Percentiles rank a stretch among this genome's conserved stretches.
Conservation (phyloP, 2,329 filamentous ascomycete species). For the Monilinia fructicola region DNA sequence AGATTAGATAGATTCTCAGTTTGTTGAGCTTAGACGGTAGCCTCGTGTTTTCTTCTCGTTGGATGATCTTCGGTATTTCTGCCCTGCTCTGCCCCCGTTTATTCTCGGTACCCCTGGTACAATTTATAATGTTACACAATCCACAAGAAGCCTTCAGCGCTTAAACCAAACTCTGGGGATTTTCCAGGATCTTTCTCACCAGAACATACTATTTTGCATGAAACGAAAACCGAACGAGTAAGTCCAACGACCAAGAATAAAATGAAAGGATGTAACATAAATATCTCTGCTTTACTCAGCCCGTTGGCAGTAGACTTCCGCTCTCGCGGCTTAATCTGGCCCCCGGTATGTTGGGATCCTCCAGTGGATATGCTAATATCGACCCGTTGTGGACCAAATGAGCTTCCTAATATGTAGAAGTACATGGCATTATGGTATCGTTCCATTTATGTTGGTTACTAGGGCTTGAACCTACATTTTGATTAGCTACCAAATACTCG, state of each 20-base stretch:
- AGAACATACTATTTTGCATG: background rate
- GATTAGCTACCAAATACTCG: constrained; percentile 11
- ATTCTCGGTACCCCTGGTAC: background rate
- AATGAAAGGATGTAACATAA: constrained; percentile 9
- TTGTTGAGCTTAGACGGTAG: background rate
- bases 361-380: background rate
- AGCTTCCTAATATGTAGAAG: constrained; percentile 19
- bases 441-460: constrained; percentile 19
- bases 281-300: constrained; percentile 11
- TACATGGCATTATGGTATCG: background rate
- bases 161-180: constrained; percentile 22
- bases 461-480: background rate
- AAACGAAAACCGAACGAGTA: background rate
- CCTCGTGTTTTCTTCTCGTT: constrained; percentile 13
- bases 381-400: background rate
- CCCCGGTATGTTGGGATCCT: constrained; percentile 4
- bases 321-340: background rate
- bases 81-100: constrained; percentile 5
- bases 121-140: constrained; percentile 5
- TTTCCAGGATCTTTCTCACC: constrained; percentile 7
- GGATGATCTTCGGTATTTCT: constrained; percentile 1
- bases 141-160: constrained; percentile 3
- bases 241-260: constrained; percentile 16
- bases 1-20: background rate
- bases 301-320: constrained; percentile 4